phyloP scores from a whole-genome alignment of 805 yeast genomes.

The Priceomyces medius region DNA sequence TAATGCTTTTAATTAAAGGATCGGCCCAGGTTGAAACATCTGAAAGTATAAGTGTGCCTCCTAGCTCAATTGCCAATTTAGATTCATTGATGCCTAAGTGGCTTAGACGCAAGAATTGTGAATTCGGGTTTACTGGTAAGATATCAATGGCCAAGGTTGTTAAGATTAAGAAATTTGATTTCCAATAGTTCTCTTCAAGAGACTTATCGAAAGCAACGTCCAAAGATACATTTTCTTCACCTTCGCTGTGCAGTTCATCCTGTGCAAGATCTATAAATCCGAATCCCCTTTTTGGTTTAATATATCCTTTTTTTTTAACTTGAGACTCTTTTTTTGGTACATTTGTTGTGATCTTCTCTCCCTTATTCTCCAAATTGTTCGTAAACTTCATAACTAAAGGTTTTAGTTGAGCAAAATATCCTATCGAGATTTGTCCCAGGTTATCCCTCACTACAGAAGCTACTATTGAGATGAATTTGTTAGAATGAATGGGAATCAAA shows the following conservation, averaged over 20 bases:
- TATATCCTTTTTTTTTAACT: conserved; percentile 8
- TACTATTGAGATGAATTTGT: conserved; percentile 15
- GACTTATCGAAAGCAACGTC: conserved; percentile 1
- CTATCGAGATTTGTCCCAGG: conserved; percentile 7
- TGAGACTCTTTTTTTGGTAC: background rate
- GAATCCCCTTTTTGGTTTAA: conserved; percentile 26
- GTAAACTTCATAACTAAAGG: conserved; percentile 26
- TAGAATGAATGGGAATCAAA: conserved; percentile 13
- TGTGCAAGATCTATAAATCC: conserved; percentile 23
- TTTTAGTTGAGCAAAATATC: conserved; percentile 23
- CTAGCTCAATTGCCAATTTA: conserved; percentile 7
- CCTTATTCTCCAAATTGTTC: background rate
- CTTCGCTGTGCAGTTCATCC: conserved; percentile 7
- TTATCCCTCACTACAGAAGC: conserved; percentile 11
- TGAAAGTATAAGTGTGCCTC: conserved; percentile 12
- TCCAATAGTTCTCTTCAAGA: conserved; percentile 13
- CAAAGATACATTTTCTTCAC: conserved; percentile 2
- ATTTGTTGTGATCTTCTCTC: background rate
- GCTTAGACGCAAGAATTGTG: conserved; percentile 1
- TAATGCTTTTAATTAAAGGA: conserved; percentile 7
- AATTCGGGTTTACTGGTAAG: conserved; percentile 8
- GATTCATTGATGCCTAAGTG: conserved; percentile 7
- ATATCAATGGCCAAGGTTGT: conserved; percentile 16
- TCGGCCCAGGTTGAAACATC: conserved; percentile 17
- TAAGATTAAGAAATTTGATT: conserved; percentile 10